phyloP scores from a whole-genome alignment of 2,329 filamentous ascomycete species.

The Sarocladium oryzae region DNA sequence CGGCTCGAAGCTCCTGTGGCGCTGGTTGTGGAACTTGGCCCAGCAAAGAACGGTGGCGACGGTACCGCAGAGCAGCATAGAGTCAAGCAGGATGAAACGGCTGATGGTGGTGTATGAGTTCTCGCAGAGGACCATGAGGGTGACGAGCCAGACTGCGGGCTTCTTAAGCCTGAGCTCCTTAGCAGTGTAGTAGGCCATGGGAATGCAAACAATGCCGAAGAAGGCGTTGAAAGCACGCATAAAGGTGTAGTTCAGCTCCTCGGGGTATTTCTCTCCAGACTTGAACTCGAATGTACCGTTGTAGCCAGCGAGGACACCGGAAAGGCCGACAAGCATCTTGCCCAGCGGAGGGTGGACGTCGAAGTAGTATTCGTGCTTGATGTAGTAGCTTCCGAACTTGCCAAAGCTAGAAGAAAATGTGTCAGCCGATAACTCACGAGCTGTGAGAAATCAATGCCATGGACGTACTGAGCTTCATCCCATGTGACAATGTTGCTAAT shows the following conservation, averaged over 20 bases:
- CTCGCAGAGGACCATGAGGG: conserved; percentile 95
- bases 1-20: conserved; percentile 75
- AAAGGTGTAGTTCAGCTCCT: conserved; percentile 92
- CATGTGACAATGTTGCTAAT: conserved; percentile 60
- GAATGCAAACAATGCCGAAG: conserved; percentile 88
- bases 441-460: conserved; percentile 6
- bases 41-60: conserved; percentile 96
- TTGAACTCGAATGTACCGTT: conserved; percentile 99
- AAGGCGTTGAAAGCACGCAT: conserved; percentile 97
- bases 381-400: conserved; percentile 98
- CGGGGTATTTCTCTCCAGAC: conserved; percentile 90
- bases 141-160: conserved; percentile 88
- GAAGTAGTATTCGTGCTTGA: conserved; percentile 99
- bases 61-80: conserved; percentile 98
- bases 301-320: conserved; percentile 93
- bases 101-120: conserved; percentile 99
- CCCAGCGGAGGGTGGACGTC: conserved; percentile 84
- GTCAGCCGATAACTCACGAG: conserved; percentile 12
- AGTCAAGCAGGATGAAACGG: conserved; percentile 95
- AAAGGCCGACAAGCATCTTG: conserved; percentile 97
- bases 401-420: conserved; percentile 57
- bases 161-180: conserved; percentile 81
- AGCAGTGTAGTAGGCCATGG: conserved; percentile 91
- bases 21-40: conserved; percentile 90
- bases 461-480: conserved; percentile 58